phyloP scores from a whole-genome alignment of 2,329 filamentous ascomycete genomes.

The Epichloe typhina region DNA sequence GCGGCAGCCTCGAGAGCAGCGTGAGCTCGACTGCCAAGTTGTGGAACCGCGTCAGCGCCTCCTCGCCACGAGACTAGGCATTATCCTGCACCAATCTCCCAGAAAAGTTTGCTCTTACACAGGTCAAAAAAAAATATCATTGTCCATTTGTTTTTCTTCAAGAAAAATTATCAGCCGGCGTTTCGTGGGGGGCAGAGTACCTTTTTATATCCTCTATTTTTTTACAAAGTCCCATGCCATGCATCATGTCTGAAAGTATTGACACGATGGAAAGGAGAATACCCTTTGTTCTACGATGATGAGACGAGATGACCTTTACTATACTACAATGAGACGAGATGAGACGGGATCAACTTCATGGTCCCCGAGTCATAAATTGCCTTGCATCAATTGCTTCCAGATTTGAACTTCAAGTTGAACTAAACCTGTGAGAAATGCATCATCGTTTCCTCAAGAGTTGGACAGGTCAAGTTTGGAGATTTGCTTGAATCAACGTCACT shows the following conservation, averaged over 20 bases:
- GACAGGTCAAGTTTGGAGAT: no score
- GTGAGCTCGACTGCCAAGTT: slow-evolving; percentile 19
- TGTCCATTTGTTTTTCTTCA: no score
- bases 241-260: background rate
- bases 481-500: no score
- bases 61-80: slow-evolving; percentile 18
- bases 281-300: background rate
- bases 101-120: background rate
- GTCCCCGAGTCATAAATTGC: no score
- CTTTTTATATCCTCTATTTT: slow-evolving; percentile 23
- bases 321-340: background rate
- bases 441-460: no score
- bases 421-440: no score
- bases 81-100: no score
- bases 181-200: slow-evolving; percentile 10
- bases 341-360: no score
- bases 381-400: no score
- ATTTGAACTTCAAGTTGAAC: no score
- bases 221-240: background rate
- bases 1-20: slow-evolving; percentile 24
- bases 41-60: slow-evolving; percentile 21
- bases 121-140: background rate
- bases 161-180: slow-evolving; percentile 11
- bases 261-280: no score
- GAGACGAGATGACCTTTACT: no score